Evolutionary conservation across 1,139 yeast genomes (phyloP).

Genomic region (Zygosaccharomyces pseudobailii): DNA sequence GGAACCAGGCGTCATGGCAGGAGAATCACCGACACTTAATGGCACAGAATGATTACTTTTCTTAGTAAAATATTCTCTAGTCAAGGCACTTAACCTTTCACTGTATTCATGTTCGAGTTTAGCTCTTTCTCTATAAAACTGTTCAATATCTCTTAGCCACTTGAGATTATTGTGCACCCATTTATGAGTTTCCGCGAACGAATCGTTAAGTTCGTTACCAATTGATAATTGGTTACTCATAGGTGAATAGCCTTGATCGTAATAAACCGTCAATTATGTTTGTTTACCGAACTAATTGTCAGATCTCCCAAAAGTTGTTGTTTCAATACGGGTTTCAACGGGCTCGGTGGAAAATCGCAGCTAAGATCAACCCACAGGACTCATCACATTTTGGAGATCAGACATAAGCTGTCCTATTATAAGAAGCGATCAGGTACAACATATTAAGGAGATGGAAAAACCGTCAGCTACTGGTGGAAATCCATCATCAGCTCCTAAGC

Average conservation of each 20-base stretch:
- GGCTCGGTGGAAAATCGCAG: neutral
- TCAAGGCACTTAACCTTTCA: conserved; percentile 55
- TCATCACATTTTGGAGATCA: neutral
- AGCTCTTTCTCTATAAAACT: conserved; percentile 80
- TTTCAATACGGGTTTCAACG: neutral
- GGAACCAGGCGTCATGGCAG: conserved; percentile 91
- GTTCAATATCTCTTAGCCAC: conserved; percentile 75
- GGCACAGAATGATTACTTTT: conserved; percentile 65
- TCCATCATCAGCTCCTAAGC: conserved; percentile 5
- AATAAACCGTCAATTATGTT: neutral
- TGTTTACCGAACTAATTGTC: neutral
- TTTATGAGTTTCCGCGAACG: conserved; percentile 66
- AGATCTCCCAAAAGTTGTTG: neutral
- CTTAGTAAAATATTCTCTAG: conserved; percentile 67
- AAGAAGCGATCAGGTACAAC: neutral
- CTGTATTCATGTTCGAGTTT: conserved; percentile 80
- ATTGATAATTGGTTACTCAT: conserved; percentile 36
- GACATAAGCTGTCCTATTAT: neutral
- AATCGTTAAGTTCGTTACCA: conserved; percentile 74
- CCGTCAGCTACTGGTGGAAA: neutral
- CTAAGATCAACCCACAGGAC: neutral
- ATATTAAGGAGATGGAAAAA: conserved; percentile 2
- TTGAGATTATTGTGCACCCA: conserved; percentile 74
- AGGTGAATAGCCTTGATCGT: neutral
- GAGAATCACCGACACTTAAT: conserved; percentile 86